Conservation (phyloP, 2,329 filamentous ascomycete species). For the Aspergillus udagawae region DNA sequence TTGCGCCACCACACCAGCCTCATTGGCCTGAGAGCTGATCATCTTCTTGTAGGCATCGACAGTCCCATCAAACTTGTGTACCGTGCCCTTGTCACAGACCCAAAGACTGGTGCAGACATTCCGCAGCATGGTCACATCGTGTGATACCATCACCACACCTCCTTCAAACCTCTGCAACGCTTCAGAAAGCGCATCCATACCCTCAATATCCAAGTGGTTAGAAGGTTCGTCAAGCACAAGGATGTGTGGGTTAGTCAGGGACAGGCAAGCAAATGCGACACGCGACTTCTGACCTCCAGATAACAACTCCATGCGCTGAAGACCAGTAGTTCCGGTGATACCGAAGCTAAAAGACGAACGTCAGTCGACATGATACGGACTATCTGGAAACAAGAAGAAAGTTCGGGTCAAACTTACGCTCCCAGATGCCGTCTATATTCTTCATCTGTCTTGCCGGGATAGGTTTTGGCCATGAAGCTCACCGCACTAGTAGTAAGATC, state of each 20-base stretch:
- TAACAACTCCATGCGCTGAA: constrained; percentile 91
- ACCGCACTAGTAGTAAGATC: constrained; percentile 87
- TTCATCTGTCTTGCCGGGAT: constrained; percentile 87
- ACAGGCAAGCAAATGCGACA: constrained; percentile 96
- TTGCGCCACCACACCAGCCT: constrained; percentile 66
- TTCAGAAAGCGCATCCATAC: constrained; percentile 89
- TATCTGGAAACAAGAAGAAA: constrained; percentile 1
- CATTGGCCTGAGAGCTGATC: constrained; percentile 84
- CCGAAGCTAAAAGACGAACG: constrained; percentile 46
- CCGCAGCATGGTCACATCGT: constrained; percentile 98
- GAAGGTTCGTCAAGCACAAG: constrained; percentile 97
- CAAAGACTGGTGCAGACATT: constrained; percentile 91
- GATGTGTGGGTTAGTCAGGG: constrained; percentile 91
- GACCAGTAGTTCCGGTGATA: constrained; percentile 87
- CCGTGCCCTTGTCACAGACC: constrained; percentile 92
- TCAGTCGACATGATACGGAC: not conserved
- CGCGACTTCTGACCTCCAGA: constrained; percentile 98
- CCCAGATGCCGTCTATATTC: constrained; percentile 94
- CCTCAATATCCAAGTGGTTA: constrained; percentile 98
- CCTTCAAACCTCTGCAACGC: constrained; percentile 85
- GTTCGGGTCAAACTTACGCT: constrained; percentile 58
- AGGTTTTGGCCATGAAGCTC: constrained; percentile 90
- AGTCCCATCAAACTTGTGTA: constrained; percentile 93
- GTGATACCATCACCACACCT: constrained; percentile 95
- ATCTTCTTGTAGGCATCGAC: constrained; percentile 98